Evolutionary conservation across 2,329 filamentous ascomycete genomes (phyloP), one percentile per base, ranked within the genome.

Genomic region (Cylindrodendrum hubeiense): DNA sequence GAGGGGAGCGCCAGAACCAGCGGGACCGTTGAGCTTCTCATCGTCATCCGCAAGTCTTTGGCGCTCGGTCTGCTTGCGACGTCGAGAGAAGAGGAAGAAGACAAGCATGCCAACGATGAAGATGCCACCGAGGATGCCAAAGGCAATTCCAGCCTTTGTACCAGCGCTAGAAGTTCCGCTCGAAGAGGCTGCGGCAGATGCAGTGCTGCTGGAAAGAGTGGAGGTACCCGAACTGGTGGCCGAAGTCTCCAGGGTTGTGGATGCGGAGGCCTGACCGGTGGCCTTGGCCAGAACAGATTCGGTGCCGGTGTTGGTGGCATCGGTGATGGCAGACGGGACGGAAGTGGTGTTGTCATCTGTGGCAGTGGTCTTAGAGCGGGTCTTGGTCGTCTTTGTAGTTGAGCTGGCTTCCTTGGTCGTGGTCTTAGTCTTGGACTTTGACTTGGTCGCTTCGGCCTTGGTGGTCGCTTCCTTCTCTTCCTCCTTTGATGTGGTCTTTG

Each of bases 111-210:
- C 88, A 26, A 96, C 77, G 3, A 91, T 79, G 33, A 91, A 87
- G 26, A 97, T 73, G 52, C 88, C 88, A 7, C 91, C 84, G 33
- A 98, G 80, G 51, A 97, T 89, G 74, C 94, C 95, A 76, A 98
- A 90, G 6, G 91, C 93, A 67, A 98, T 87, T 65, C 96, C 96
- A 46, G 94, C 95, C 79, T 94, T 96, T 44, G 81, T 77, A 30
- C 81, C 86, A 9, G 79, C 66, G 51, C 73, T 78, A 37, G 69
- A 73, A 8, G 76, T 74, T 15, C 69, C 52, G 10, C 63, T 50
- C 4, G 72, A 63, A 9, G 64, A 53, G 12, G 70, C 62, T 19
- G 70, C 61, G 5, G 73, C 61, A 6, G 71, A 71, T 37, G 71
- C 63, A 28, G 69, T 69, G n/a, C 68, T 65, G 30, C 71, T 69